Conservation (phyloP, 208 protist species). For the Leishmania tropica region DNA sequence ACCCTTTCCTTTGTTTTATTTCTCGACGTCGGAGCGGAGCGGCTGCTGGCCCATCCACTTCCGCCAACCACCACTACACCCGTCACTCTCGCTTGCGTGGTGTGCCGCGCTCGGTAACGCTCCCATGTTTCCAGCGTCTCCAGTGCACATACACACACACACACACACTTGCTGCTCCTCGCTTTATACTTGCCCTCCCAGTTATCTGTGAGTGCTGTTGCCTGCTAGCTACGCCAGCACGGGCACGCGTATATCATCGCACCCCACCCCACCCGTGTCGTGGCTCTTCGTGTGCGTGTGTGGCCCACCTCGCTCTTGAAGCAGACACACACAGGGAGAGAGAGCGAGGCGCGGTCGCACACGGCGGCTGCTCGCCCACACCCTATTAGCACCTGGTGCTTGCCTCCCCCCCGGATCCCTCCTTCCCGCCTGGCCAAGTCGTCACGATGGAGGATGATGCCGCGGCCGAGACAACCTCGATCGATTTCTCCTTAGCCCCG, state of each 20-base stretch:
- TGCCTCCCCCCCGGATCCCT: neutral
- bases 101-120: too few species aligned
- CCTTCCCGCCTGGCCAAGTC: neutral
- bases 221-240: neutral
- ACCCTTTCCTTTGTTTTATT: neutral
- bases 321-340: neutral
- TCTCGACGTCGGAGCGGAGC: too few species aligned
- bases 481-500: slow-evolving; percentile 25
- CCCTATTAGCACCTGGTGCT: neutral
- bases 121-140: neutral
- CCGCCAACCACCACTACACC: neutral
- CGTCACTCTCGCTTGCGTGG: too few species aligned
- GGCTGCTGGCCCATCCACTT: too few species aligned
- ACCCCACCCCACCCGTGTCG: neutral
- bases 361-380: neutral
- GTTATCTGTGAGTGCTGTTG: neutral
- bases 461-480: slow-evolving; percentile 23
- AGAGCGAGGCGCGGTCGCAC: neutral
- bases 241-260: neutral
- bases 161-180: neutral
- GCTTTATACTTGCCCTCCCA: neutral
- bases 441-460: slow-evolving; percentile 15
- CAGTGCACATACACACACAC: neutral
- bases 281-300: neutral
- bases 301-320: neutral